A percentile compares a stretch with the other conserved stretches of the same genome.
phyloP scores from a whole-genome alignment of 2,329 filamentous ascomycete genomes.

The Penicillium freii region DNA sequence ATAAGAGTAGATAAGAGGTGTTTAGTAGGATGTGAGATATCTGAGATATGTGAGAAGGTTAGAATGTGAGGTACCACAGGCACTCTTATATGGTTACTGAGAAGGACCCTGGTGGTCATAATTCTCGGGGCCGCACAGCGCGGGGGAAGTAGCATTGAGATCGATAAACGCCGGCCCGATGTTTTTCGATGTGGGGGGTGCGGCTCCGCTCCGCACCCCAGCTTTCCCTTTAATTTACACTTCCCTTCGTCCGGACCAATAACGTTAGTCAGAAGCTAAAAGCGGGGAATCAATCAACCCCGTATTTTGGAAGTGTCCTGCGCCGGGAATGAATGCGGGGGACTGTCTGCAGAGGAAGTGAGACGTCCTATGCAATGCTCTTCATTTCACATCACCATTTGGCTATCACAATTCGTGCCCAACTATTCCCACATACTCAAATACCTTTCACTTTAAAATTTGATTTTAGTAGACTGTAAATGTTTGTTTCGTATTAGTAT shows the following conservation, averaged over 20 bases:
- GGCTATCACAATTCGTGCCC: too few species aligned
- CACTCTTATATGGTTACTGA: neutral
- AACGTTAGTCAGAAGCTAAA: neutral
- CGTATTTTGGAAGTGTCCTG: neutral
- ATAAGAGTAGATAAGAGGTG: neutral
- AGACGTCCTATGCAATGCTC: accelerated
- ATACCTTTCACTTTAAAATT: accelerated
- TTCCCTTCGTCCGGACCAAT: neutral
- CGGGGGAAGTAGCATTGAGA: neutral
- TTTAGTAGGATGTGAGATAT: too few species aligned
- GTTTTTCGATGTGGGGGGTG: neutral
- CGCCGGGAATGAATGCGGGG: neutral
- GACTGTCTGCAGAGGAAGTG: neutral
- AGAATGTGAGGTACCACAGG: neutral
- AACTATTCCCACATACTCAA: neutral
- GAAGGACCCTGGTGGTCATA: neutral
- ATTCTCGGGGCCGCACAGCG: neutral
- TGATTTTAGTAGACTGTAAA: neutral
- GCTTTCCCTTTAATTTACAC: neutral
- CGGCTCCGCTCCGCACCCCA: neutral
- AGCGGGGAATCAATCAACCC: neutral
- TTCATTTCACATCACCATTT: neutral
- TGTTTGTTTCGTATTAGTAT: too few species aligned
- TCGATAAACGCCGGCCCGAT: constrained; percentile 7
- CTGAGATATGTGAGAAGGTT: too few species aligned